These are phyloP conservation scores for Mycena alexandri DNA, from an alignment of 768 basidiomycete species.

Conservation along the genomic window DNA sequence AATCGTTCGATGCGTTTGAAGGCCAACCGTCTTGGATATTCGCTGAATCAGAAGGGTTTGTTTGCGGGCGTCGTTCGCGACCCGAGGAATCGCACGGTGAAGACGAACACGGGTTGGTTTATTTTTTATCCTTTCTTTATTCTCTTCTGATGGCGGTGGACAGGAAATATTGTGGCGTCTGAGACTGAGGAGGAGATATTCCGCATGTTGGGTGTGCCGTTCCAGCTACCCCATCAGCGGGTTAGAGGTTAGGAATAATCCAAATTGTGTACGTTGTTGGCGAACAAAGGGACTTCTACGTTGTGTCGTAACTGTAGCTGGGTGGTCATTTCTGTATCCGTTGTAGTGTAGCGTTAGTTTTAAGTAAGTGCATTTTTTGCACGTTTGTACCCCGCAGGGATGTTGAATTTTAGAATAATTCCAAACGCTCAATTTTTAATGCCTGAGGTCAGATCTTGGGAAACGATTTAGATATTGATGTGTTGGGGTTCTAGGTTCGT, in stretches of 20 bases:
- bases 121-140: not conserved
- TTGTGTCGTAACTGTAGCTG: no score
- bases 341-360: no score
- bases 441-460: no score
- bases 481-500: no score
- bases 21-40: constrained; percentile 84
- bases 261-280: no score
- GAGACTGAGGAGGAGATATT: constrained; percentile 93
- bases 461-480: no score
- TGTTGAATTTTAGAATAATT: no score
- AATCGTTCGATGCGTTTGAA: constrained; percentile 91
- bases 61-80: constrained; percentile 81
- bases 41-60: constrained; percentile 89
- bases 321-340: no score
- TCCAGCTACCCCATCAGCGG: constrained; percentile 86
- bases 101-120: constrained; percentile 64
- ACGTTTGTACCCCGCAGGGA: no score
- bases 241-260: constrained; percentile 55
- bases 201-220: constrained; percentile 79
- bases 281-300: no score
- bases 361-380: no score
- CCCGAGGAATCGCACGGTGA: constrained; percentile 69
- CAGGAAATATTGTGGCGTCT: constrained; percentile 80
- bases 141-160: not conserved
- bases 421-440: no score